A percentile compares a stretch with the other conserved stretches of the same genome.
Evolutionary conservation across 805 yeast species (phyloP).

Genomic region (Saccharomycopsis fodiens): DNA sequence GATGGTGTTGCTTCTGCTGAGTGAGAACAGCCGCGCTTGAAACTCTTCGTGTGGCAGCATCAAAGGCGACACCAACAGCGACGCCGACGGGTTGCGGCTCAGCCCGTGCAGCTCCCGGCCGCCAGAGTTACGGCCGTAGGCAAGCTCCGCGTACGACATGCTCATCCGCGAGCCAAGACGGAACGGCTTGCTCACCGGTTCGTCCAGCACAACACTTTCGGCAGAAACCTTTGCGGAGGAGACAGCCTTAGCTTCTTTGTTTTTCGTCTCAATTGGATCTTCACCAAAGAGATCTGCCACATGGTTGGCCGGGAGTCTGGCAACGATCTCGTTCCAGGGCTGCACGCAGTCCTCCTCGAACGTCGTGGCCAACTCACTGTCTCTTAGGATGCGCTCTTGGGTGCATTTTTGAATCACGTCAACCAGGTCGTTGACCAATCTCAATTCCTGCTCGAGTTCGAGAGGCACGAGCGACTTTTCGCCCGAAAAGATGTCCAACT

Average conservation of each 20-base stretch:
- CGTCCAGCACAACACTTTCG: background rate
- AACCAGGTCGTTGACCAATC: background rate
- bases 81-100: constrained; percentile 2
- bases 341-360: background rate
- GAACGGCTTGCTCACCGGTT: background rate
- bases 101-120: too few relatives aligned
- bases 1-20: constrained; percentile 12
- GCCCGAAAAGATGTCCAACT: constrained; percentile 9
- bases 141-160: background rate
- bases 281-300: background rate
- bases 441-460: constrained; percentile 15
- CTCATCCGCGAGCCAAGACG: background rate
- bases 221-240: background rate
- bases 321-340: constrained; percentile 2
- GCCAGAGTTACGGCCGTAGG: background rate
- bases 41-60: constrained; percentile 4
- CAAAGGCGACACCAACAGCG: constrained; percentile 8
- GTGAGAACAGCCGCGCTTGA: constrained; percentile 16
- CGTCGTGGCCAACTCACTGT: background rate
- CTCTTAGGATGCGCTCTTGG: constrained; percentile 4
- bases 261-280: background rate
- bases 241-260: background rate
- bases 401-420: constrained; percentile 6
- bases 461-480: constrained; percentile 13
- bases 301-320: background rate